Conservation (phyloP, 495 filamentous ascomycete species). For the Talaromyces trachyspermus region DNA sequence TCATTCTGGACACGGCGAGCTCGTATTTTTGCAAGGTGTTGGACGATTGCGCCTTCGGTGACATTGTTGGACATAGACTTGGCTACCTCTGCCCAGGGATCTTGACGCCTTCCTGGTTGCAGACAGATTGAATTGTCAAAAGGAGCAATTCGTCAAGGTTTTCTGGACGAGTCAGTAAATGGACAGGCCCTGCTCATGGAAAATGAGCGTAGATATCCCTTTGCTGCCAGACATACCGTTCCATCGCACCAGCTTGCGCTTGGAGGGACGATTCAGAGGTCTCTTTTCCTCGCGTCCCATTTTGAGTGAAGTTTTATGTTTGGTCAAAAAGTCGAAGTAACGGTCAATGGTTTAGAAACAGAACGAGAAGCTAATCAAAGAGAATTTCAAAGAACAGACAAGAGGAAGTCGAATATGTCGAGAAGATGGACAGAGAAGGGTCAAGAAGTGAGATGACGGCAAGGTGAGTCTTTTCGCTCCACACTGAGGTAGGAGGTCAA, state of each 20-base stretch:
- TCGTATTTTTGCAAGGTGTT: slow-evolving; percentile 42
- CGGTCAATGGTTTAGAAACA: background rate
- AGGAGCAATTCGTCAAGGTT: slow-evolving; percentile 36
- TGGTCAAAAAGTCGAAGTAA: background rate
- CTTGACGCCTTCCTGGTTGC: slow-evolving; percentile 25
- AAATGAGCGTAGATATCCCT: background rate
- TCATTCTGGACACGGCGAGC: slow-evolving; percentile 19
- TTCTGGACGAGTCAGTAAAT: slow-evolving; percentile 17
- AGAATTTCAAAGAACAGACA: background rate
- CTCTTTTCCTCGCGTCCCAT: slow-evolving; percentile 10
- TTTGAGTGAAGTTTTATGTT: background rate
- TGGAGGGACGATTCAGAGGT: slow-evolving; percentile 17
- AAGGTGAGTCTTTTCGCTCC: too few relatives aligned
- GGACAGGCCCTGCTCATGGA: background rate
- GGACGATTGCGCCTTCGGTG: slow-evolving; percentile 37
- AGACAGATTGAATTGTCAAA: slow-evolving; percentile 34
- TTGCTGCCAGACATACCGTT: slow-evolving; percentile 24
- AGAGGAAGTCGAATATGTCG: too few relatives aligned
- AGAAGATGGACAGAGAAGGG: too few relatives aligned
- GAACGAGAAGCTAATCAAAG: background rate
- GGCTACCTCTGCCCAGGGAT: slow-evolving; percentile 37
- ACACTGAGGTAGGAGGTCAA: too few relatives aligned
- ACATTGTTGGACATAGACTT: slow-evolving; percentile 26
- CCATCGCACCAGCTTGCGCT: slow-evolving; percentile 39
- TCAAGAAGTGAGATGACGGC: too few relatives aligned